Base-by-base conservation (phyloP, 495 filamentous ascomycete genomes). In the Aspergillus asperescens region DNA sequence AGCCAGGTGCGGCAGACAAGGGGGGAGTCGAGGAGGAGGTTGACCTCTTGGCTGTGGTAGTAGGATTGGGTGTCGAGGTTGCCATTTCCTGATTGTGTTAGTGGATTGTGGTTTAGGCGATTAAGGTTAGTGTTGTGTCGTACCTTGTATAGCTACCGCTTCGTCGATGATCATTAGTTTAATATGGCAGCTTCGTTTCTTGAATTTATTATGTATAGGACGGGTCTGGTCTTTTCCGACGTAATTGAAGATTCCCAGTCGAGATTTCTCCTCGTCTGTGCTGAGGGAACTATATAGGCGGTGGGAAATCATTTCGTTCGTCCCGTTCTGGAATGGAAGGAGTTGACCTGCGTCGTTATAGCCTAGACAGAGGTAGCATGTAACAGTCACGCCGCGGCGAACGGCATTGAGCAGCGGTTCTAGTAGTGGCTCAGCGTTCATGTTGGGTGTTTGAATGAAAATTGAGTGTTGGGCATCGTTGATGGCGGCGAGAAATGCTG, bases 11-110 rank as follows among this genome's bases (percentile, higher is more conserved):
- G 55, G 54, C 86, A 91, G 6, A 90, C 59, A 2, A 69, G 48
- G 0, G 63, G 60, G 3, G 77, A 82, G 50, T 91, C 87, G 12
- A 89, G 61, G 74, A 91, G 77, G 10, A 89, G 57, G 58, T 91
- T 91, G 49, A 86, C 75, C 62, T 91, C 87, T 64, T 88, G 85
- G 29, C 75, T 81, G 61, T 91, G 86, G 56, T 74, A 89, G 81
- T 83, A 91, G 52, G 75, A 81, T 69, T 91, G 87, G n/a, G 87
- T 89, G 48, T 91, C 87, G 59, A 87, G 81, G 61, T 91, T 91
- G 1, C 87, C 87, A 55, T 81, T 87, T 5, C 86, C 85, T 70
- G 16, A 20, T 15, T 15, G 18, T 8, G 13, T 32, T 34, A 38
- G 27, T n/a, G 27, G 18, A 29, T 22, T 18, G 19, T 24, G 19